Evolutionary conservation across 2,329 filamentous ascomycete species (phyloP).

Genomic region (Calonectria crousiana): DNA sequence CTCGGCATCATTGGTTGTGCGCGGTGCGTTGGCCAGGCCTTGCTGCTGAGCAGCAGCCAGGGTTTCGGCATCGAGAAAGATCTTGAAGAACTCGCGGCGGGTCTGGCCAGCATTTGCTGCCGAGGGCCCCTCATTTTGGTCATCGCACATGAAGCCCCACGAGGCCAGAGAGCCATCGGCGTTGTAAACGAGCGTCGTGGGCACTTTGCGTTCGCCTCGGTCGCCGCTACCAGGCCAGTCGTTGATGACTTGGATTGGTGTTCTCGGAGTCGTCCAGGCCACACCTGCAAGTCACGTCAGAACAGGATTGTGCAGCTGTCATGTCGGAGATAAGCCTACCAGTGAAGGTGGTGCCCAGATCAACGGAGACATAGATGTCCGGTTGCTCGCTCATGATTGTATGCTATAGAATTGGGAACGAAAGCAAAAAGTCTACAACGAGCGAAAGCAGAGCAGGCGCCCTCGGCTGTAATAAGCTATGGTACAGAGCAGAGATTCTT

Average conservation of each 20-base stretch:
- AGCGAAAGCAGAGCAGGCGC: neutral
- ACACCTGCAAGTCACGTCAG: constrained; percentile 42
- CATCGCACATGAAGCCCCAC: constrained; percentile 66
- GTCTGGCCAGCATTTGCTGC: constrained; percentile 41
- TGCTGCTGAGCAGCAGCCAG: constrained; percentile 56
- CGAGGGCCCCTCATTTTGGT: constrained; percentile 52
- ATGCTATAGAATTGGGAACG: neutral
- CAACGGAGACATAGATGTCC: constrained; percentile 57
- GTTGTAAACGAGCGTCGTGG: constrained; percentile 64
- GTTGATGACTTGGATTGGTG: constrained; percentile 59
- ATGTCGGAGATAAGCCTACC: constrained; percentile 41
- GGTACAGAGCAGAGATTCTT: neutral
- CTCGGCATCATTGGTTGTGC: constrained; percentile 56
- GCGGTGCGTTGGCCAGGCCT: constrained; percentile 57
- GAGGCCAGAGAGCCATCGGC: constrained; percentile 55
- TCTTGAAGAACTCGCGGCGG: constrained; percentile 67
- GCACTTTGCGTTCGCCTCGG: constrained; percentile 67
- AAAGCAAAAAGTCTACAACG: neutral
- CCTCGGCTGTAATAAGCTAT: neutral
- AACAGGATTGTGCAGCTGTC: too few relatives aligned
- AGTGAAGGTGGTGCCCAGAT: constrained; percentile 61
- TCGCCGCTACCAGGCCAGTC: constrained; percentile 67
- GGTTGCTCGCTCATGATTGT: constrained; percentile 41
- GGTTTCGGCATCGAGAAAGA: constrained; percentile 62
- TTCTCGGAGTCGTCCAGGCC: constrained; percentile 53